Percentiles rank a stretch among this genome's conserved stretches.
Evolutionary conservation across 306 rosid species (phyloP).

Genomic region (Malus sieversii): DNA sequence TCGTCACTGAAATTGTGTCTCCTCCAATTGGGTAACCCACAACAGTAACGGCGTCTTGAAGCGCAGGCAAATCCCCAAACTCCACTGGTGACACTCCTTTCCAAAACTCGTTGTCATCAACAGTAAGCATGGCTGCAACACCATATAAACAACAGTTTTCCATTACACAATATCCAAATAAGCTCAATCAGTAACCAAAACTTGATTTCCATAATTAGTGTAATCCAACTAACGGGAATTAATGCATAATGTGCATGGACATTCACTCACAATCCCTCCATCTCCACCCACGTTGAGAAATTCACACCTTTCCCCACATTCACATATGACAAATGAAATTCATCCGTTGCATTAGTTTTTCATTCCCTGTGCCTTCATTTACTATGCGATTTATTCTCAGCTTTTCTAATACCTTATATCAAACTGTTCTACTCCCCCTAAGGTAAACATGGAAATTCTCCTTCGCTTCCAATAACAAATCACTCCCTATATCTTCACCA

Average conservation of each 20-base stretch:
- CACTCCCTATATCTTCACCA: not conserved
- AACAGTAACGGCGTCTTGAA: conserved; percentile 92
- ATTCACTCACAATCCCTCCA: not conserved
- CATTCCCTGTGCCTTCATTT: not conserved
- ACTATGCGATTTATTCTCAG: not conserved
- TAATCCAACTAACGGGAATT: too few species aligned
- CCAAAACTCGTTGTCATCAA: conserved; percentile 90
- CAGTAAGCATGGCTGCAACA: conserved; percentile 83
- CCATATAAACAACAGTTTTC: conserved; percentile 11
- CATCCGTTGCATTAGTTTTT: not conserved
- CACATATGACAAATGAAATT: not conserved
- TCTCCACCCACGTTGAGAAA: not conserved
- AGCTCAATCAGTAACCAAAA: not conserved
- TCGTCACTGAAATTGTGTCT: conserved; percentile 94
- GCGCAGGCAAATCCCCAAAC: conserved; percentile 79
- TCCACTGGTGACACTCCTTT: conserved; percentile 80
- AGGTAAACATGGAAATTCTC: not conserved
- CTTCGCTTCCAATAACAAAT: not conserved
- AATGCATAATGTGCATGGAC: not conserved
- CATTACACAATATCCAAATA: not conserved
- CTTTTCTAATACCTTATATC: not conserved
- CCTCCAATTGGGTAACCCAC: conserved; percentile 99
- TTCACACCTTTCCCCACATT: not conserved
- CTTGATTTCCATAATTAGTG: not conserved
- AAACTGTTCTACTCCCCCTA: too few species aligned